Conservation (phyloP, 495 filamentous ascomycete species). For the Penicillium diatomitis region DNA sequence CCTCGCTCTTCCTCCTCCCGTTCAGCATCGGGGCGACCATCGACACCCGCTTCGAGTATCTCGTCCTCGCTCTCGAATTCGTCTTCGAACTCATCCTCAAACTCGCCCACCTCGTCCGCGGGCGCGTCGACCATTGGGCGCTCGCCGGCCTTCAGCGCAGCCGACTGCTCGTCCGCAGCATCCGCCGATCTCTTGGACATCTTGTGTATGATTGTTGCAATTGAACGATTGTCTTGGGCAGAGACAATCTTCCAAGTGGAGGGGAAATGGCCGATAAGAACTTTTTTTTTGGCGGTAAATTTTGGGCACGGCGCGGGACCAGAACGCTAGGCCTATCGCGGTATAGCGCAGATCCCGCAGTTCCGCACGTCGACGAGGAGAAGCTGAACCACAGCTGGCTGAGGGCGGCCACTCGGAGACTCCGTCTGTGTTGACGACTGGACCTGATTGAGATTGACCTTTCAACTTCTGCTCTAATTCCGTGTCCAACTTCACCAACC, state of each 20-base stretch:
- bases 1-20: conserved; percentile 75
- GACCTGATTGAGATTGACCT: not conserved
- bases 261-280: conserved; percentile 23
- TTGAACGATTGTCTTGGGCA: not conserved
- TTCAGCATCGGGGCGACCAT: conserved; percentile 87
- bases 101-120: conserved; percentile 67
- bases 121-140: conserved; percentile 43
- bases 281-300: conserved; percentile 20
- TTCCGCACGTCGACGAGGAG: conserved; percentile 11
- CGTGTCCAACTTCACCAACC: no score
- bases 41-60: conserved; percentile 87
- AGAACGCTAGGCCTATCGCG: conserved; percentile 30
- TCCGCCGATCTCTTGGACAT: conserved; percentile 68
- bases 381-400: conserved; percentile 13
- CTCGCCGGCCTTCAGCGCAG: conserved; percentile 59
- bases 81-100: conserved; percentile 94
- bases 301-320: conserved; percentile 16
- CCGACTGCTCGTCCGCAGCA: conserved; percentile 40
- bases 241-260: conserved; percentile 4
- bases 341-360: conserved; percentile 31
- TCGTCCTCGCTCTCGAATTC: conserved; percentile 97
- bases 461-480: no score
- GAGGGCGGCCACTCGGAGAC: not conserved
- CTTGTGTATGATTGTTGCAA: conserved; percentile 8
- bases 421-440: not conserved